Conservation (phyloP, 805 yeast genomes). For the Candida insectalens region DNA sequence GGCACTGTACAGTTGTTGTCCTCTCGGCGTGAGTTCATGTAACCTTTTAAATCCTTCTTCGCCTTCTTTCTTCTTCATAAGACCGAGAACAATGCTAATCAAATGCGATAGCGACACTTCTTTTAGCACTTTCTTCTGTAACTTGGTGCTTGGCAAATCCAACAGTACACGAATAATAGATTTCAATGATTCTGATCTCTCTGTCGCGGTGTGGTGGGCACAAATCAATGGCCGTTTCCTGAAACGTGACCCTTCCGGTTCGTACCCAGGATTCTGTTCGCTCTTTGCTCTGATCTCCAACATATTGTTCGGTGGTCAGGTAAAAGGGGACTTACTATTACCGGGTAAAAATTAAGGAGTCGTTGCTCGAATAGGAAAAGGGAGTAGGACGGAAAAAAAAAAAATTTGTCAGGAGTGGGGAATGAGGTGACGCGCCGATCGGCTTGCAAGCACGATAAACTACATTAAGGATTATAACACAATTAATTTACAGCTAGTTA, state of each 20-base stretch:
- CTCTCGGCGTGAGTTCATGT: too few relatives aligned
- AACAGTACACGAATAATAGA: conserved; percentile 1
- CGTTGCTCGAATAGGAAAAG: background rate
- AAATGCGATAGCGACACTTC: conserved; percentile 4
- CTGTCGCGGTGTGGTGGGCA: background rate
- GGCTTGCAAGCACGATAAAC: too few relatives aligned
- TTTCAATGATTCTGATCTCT: background rate
- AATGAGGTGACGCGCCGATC: too few relatives aligned
- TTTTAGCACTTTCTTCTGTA: conserved; percentile 2
- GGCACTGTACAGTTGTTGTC: background rate
- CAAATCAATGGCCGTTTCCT: conserved; percentile 1
- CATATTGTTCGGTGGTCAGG: background rate
- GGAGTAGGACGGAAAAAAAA: background rate
- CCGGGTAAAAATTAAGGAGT: too few relatives aligned
- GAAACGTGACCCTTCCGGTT: background rate
- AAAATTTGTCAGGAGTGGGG: background rate
- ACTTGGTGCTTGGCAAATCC: background rate
- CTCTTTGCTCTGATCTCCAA: background rate
- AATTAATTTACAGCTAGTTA: too few relatives aligned
- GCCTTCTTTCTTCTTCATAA: background rate
- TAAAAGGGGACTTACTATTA: too few relatives aligned
- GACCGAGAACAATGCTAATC: conserved; percentile 3
- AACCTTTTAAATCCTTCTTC: background rate
- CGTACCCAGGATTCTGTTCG: background rate
- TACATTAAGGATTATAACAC: too few relatives aligned